Evolutionary conservation across 1,284 basidiomycete species (phyloP), one percentile per base, ranked within the genome.

Genomic region (Ustilago shanxiensis): DNA sequence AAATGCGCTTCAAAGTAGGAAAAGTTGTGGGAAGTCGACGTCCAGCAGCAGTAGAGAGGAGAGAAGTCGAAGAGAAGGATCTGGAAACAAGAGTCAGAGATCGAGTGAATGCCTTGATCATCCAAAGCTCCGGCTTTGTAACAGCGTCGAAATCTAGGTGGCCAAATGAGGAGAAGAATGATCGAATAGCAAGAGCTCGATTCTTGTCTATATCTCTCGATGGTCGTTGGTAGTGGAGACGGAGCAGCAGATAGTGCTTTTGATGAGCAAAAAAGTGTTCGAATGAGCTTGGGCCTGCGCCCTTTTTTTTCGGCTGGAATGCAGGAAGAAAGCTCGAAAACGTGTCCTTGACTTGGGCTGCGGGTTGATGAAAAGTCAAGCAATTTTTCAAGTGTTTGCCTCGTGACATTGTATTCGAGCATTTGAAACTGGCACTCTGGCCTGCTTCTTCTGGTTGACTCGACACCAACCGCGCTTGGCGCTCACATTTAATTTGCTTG

Each of bases 71-170:
- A 72, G 70, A 54, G 53, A 67, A 28, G 53, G 60, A 60, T 72
- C 49, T 63, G 60, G 52, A 29, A 47, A 47, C 65, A 47, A 63
- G 37, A 14, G 49, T 53, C 16, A 57, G 29, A 45, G 64, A 60
- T 57, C 70, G 37, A 49, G 56, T 28, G 57, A 72, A 67, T 52
- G 70, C 47, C 64, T 63, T 72, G 64, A 67, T 66, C 70, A 72
- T 72, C 55, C 70, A 72, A 72, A 64, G 66, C 52, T 57, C 24
- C 51, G 35, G 49, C 37, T 14, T 26, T 13, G n/a, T n/a, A n/a
- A n/a, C 6, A 8, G 2, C 39, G 26, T 22, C 28, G 56, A 9
- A 14, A 29, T 35, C 20, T 39, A 10, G 52, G 7, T n/a, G 14
- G 26, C 11, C 3, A 5, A n/a, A n/a, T n/a, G 44, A n/a, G 44